phyloP scores from a whole-genome alignment of 176 grass and related monocot species.

The Zea luxurians region DNA sequence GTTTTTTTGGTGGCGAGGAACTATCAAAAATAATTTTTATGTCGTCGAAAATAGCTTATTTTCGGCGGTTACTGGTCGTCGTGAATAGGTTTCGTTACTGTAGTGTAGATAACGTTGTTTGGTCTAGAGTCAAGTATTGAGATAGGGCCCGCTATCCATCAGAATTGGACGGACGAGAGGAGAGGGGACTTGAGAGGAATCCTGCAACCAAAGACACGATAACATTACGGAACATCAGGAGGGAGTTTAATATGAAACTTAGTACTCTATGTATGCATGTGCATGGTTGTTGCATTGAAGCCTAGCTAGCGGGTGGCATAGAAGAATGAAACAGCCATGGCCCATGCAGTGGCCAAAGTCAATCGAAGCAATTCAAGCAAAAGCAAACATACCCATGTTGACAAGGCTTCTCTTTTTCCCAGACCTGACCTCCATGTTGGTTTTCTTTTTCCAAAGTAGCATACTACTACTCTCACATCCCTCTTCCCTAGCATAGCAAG shows the following conservation, averaged over 20 bases:
- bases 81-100: too few relatives aligned
- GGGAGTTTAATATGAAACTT: not conserved
- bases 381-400: slow-evolving; percentile 93
- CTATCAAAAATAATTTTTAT: too few relatives aligned
- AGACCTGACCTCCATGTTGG: slow-evolving; percentile 23
- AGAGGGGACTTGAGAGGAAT: too few relatives aligned
- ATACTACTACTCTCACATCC: not conserved
- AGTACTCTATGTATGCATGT: not conserved
- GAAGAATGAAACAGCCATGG: not conserved
- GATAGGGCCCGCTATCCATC: too few relatives aligned
- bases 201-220: too few relatives aligned
- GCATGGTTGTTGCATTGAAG: not conserved
- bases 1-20: too few relatives aligned
- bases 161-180: too few relatives aligned
- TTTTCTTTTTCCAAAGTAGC: slow-evolving; percentile 38
- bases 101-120: too few relatives aligned
- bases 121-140: too few relatives aligned
- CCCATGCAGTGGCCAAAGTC: slow-evolving; percentile 45
- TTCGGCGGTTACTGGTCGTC: too few relatives aligned
- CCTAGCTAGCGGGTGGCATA: not conserved
- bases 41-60: too few relatives aligned
- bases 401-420: slow-evolving; percentile 81
- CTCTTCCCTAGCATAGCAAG: not conserved
- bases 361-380: slow-evolving; percentile 64
- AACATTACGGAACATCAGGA: too few relatives aligned